Evolutionary conservation across 257 asterid species (phyloP).

Genomic region (Salvia hispanica): DNA sequence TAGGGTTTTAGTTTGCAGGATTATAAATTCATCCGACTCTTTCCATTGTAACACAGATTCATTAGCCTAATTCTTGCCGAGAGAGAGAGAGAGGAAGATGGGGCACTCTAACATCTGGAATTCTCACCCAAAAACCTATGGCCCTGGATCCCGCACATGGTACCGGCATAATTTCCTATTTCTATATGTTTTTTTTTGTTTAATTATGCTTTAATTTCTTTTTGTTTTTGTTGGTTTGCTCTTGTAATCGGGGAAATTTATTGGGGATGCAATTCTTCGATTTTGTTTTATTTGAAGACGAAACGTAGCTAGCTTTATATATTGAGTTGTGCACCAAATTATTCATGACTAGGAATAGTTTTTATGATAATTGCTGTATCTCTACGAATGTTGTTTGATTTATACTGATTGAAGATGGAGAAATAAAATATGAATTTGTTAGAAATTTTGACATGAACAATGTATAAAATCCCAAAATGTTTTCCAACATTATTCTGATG

Average conservation of each 20-base stretch:
- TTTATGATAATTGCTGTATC: too few relatives aligned
- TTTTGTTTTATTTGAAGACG: background rate
- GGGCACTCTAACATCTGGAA: conserved; percentile 68
- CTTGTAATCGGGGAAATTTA: too few relatives aligned
- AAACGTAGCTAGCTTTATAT: too few relatives aligned
- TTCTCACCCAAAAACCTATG: conserved; percentile 64
- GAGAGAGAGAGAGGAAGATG: conserved; percentile 38
- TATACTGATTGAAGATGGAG: too few relatives aligned
- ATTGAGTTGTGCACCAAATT: too few relatives aligned
- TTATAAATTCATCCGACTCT: conserved; percentile 12
- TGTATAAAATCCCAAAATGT: too few relatives aligned
- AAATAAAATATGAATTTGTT: too few relatives aligned
- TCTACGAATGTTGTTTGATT: too few relatives aligned
- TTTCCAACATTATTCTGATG: too few relatives aligned
- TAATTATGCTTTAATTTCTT: background rate
- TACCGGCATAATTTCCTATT: conserved; percentile 11
- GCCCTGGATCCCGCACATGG: conserved; percentile 74
- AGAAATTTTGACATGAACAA: too few relatives aligned
- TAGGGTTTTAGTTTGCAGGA: conserved; percentile 30
- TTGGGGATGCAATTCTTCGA: background rate
- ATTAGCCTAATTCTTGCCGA: conserved; percentile 11
- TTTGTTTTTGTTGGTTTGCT: background rate
- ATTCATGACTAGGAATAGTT: too few relatives aligned
- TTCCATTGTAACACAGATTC: background rate
- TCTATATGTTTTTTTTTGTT: background rate